Evolutionary conservation across 352 stramenopile species (phyloP).

Genomic region (Globisporangium alternatum): DNA sequence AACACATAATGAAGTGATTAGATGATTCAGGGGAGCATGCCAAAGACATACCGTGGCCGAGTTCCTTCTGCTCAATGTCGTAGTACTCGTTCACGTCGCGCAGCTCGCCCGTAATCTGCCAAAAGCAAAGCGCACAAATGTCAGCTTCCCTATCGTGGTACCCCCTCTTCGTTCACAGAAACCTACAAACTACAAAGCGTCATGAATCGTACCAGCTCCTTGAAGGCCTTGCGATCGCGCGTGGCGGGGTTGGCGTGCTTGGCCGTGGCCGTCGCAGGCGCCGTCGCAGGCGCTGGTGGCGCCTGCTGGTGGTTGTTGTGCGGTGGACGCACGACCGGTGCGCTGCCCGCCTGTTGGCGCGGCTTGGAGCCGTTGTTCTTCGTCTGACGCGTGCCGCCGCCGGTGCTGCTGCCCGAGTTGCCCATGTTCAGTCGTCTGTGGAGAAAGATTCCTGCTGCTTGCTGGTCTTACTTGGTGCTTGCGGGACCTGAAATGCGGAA

Average conservation of each 20-base stretch:
- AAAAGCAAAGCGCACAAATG: conserved; percentile 4
- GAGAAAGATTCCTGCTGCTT: background rate
- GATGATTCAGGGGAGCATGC: background rate
- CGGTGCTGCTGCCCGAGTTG: conserved; percentile 64
- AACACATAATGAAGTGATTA: background rate
- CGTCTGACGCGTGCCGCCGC: conserved; percentile 18
- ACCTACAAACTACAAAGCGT: background rate
- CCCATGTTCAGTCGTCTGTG: conserved; percentile 32
- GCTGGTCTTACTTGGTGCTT: background rate
- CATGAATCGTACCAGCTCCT: conserved; percentile 55
- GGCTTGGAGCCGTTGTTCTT: conserved; percentile 28
- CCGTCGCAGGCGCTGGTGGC: conserved; percentile 17
- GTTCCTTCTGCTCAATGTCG: conserved; percentile 87
- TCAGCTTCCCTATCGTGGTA: background rate
- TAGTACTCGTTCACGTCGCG: conserved; percentile 85
- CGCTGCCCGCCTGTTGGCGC: conserved; percentile 27
- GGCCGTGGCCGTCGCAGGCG: conserved; percentile 18
- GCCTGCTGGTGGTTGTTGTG: conserved; percentile 21
- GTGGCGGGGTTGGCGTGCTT: conserved; percentile 36
- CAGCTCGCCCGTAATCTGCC: conserved; percentile 79
- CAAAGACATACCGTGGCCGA: conserved; percentile 53
- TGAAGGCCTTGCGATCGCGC: conserved; percentile 58
- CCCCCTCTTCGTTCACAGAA: background rate
- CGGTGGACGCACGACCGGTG: conserved; percentile 13
- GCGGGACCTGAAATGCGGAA: conserved; percentile 4